Evolutionary conservation across 2,329 filamentous ascomycete genomes (phyloP), one percentile per base, ranked within the genome.

Genomic region (Neocucurbitaria cava): DNA sequence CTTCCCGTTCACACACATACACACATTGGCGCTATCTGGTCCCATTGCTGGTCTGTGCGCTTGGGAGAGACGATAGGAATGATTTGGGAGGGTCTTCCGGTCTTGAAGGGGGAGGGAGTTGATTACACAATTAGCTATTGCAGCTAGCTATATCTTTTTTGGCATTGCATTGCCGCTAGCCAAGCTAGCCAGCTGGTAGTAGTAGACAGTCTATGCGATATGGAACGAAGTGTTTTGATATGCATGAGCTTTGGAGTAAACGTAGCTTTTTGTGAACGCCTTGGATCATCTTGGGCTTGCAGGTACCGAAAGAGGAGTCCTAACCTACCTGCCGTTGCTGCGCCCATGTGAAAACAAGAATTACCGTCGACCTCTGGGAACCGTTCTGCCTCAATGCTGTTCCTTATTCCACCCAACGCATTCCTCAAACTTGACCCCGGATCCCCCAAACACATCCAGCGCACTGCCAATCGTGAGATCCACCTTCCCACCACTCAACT

Each of bases 381-480:
- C n/a, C n/a, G n/a, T n/a, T n/a, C n/a, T n/a, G n/a, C n/a, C n/a
- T n/a, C n/a, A n/a, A n/a, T n/a, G n/a, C 53, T 76, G 70, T 33
- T 59, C 47, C 17, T 54, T 78, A 73, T 98, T 98, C 95, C 95
- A 99, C 65, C 82, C 80, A 31, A 96, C 88, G 74, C 94, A 98
- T 52, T 97, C 93, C 30, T 90, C 88, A 71, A 98, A 92, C 58
- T 85, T 91, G 49, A 97, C 92, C 1, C 91, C 90, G 17, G 82
- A 87, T 1, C 95, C 95, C 8, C 95, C 95, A 75, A 99, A 99
- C 62, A 96, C 92, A 78, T 99, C 95, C 67, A 99, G 78, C 1
- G 95, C 95, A 74, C 95, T 98, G 11, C 95, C 95, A 71, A 98
- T 98, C 0, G 95, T 99, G 66, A 99, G 81, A 72, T 99, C 93